These are phyloP conservation scores for Chrysophaeum taylorii DNA, from an alignment of 352 stramenopile genomes.

Conservation along the genomic window DNA sequence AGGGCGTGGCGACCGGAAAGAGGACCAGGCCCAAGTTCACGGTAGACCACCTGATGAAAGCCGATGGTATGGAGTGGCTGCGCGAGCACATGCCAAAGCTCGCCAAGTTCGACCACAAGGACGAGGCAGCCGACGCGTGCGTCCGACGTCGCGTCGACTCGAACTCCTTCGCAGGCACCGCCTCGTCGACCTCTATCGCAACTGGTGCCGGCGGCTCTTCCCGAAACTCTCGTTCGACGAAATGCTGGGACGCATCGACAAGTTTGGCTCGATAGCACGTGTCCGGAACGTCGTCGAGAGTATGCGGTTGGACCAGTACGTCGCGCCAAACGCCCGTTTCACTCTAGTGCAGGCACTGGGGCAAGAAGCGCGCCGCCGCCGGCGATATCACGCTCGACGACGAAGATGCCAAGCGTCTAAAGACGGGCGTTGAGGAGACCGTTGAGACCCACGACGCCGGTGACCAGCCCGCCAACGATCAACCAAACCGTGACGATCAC, in stretches of 20 bases:
- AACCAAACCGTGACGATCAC: too few relatives aligned
- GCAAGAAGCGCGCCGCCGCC: neutral
- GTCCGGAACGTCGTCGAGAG: neutral
- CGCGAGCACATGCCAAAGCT: neutral
- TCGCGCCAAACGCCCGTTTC: too few relatives aligned
- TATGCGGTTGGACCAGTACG: neutral
- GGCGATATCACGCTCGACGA: neutral
- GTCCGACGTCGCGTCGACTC: too few relatives aligned
- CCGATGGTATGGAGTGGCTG: neutral
- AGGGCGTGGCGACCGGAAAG: too few relatives aligned
- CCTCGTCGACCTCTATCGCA: neutral
- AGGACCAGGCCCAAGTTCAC: slow-evolving; percentile 5
- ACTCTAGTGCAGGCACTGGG: neutral
- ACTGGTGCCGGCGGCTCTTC: neutral
- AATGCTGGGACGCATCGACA: neutral
- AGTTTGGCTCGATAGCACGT: neutral
- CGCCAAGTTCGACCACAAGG: neutral
- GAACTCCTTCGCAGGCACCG: too few relatives aligned
- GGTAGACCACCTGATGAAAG: neutral
- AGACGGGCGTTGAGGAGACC: neutral
- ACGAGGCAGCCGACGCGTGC: neutral
- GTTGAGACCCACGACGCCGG: too few relatives aligned
- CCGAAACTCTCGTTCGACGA: neutral
- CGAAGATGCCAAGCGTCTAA: neutral
- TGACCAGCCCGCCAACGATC: too few relatives aligned